Evolutionary conservation across 2,329 filamentous ascomycete genomes (phyloP).

Genomic region (Diaporthe citri): DNA sequence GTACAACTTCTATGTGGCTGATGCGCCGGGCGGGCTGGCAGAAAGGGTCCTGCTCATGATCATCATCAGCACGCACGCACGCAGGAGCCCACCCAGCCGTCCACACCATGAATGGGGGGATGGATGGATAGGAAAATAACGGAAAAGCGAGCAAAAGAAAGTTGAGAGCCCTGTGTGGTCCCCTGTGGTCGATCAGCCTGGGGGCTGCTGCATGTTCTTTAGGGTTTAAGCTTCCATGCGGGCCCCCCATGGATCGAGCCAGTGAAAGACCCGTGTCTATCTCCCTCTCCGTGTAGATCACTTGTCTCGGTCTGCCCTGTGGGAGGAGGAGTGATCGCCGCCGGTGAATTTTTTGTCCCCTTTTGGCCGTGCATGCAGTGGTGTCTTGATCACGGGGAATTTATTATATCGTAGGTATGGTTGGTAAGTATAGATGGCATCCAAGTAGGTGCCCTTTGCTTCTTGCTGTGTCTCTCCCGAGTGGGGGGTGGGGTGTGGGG

Average conservation of each 20-base stretch:
- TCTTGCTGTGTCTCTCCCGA: not conserved
- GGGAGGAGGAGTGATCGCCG: not conserved
- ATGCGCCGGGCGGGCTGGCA: not conserved
- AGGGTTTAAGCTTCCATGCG: slow-evolving; percentile 22
- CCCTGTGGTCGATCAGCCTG: slow-evolving; percentile 4
- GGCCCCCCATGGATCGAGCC: not conserved
- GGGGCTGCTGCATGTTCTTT: not conserved
- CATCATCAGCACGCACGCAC: not conserved
- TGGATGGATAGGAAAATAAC: not conserved
- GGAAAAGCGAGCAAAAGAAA: not conserved
- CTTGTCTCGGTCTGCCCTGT: slow-evolving; percentile 13
- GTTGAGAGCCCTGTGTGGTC: not conserved
- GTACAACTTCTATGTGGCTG: not conserved
- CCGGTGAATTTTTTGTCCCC: not conserved
- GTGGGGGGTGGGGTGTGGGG: slow-evolving; percentile 5
- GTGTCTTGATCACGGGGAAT: not conserved
- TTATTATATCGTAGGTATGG: not conserved
- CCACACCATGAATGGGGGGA: not conserved
- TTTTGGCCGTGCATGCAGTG: not conserved
- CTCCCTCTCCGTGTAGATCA: not conserved
- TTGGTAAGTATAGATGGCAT: not conserved
- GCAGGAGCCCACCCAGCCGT: not conserved
- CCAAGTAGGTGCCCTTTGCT: not conserved
- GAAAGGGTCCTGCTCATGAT: not conserved
- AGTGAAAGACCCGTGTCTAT: not conserved